phyloP scores from a whole-genome alignment of 2,329 filamentous ascomycete genomes.

The Bipolaris cookei region DNA sequence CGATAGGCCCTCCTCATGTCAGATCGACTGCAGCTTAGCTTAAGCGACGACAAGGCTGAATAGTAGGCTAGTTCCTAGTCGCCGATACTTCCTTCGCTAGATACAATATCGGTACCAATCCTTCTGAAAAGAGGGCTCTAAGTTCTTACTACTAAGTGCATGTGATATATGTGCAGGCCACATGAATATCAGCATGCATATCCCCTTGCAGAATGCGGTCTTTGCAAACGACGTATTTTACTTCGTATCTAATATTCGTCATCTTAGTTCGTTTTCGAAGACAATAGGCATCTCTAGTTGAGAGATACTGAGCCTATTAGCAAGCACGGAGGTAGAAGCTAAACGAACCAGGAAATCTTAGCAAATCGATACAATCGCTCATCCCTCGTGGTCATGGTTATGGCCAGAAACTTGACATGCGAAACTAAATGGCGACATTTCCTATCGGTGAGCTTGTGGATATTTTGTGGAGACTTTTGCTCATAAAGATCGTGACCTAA shows the following conservation, averaged over 20 bases:
- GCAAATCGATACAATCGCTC: background rate
- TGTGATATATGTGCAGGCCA: background rate
- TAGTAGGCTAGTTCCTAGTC: background rate
- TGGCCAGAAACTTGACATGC: background rate
- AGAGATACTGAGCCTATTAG: background rate
- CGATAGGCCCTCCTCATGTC: background rate
- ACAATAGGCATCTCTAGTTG: background rate
- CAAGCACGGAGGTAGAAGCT: background rate
- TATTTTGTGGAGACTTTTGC: background rate
- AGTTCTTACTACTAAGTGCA: background rate
- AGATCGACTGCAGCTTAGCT: background rate
- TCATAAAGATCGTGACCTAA: background rate
- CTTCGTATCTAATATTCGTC: background rate
- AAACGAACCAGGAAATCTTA: background rate
- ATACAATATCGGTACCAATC: background rate
- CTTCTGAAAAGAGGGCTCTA: background rate
- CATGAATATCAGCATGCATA: background rate
- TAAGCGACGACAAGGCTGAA: no score
- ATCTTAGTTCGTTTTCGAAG: background rate
- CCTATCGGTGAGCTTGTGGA: background rate
- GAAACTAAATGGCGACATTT: no score
- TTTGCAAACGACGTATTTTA: background rate
- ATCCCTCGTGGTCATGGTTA: background rate
- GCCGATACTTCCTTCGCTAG: background rate
- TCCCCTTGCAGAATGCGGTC: background rate